Conservation (phyloP, 345 rosid genomes). For the Eucalyptus decipiens region DNA sequence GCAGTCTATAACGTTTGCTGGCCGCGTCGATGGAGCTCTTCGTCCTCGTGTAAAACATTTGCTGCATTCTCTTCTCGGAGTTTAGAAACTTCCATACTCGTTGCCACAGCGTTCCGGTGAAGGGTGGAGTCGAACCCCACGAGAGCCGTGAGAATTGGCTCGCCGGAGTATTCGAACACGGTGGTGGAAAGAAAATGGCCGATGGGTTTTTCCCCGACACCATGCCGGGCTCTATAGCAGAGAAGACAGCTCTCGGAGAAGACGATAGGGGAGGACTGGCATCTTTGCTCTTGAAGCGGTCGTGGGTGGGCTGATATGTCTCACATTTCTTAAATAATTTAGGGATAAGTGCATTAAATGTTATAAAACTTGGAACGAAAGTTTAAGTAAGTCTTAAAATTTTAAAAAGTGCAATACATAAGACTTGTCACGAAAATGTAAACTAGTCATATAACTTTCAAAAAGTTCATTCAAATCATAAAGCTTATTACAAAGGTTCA, state of each 20-base stretch:
- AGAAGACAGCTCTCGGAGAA: neutral
- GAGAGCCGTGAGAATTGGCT: neutral
- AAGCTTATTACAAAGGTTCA: too few species aligned
- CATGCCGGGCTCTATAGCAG: neutral
- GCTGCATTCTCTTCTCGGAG: neutral
- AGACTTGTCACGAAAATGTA: too few species aligned
- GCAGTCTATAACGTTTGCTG: neutral
- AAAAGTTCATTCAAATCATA: too few species aligned
- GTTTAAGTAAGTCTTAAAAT: too few species aligned
- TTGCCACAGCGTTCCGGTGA: accelerated
- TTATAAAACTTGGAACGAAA: too few species aligned
- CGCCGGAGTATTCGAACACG: neutral
- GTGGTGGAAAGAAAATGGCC: neutral
- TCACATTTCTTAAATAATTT: neutral
- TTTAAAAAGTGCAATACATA: too few species aligned
- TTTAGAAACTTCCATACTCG: neutral
- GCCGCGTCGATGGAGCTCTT: neutral
- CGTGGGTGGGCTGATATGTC: neutral
- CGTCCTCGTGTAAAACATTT: neutral
- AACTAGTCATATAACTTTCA: too few species aligned
- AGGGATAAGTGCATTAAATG: too few species aligned
- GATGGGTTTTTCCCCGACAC: neutral
- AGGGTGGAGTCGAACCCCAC: neutral
- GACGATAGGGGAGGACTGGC: neutral
- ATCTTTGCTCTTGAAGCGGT: neutral